A percentile compares a stretch with the other conserved stretches of the same genome.
phyloP scores from a whole-genome alignment of 2,329 filamentous ascomycete genomes.

The Fusarium denticulatum region DNA sequence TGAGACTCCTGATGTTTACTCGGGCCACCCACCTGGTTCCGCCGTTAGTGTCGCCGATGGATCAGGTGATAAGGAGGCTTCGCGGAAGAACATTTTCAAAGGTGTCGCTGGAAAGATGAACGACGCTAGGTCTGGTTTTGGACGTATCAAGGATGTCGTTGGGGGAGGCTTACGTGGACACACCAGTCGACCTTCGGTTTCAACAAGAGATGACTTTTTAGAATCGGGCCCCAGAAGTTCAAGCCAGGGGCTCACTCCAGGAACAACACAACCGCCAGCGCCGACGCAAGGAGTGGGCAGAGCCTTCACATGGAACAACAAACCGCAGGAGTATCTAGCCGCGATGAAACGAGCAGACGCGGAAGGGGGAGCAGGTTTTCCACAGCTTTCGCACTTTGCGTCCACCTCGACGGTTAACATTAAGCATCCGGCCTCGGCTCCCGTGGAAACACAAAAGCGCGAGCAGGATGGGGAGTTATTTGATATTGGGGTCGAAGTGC shows the following conservation, averaged over 20 bases:
- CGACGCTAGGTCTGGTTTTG: conserved; percentile 84
- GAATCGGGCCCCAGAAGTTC: conserved; percentile 45
- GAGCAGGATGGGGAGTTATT: conserved; percentile 43
- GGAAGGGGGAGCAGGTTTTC: conserved; percentile 40
- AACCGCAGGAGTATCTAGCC: conserved; percentile 67
- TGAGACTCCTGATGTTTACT: conserved; percentile 56
- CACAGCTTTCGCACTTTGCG: conserved; percentile 39
- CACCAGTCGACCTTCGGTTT: conserved; percentile 59
- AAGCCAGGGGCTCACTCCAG: conserved; percentile 18
- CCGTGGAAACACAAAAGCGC: conserved; percentile 35
- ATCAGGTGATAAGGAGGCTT: conserved; percentile 63
- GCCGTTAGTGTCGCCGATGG: conserved; percentile 58
- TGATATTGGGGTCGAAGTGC: conserved; percentile 53
- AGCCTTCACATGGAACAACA: conserved; percentile 72
- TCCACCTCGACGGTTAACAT: conserved; percentile 44
- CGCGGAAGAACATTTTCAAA: conserved; percentile 77
- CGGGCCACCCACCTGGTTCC: conserved; percentile 56
- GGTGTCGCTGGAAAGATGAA: conserved; percentile 81
- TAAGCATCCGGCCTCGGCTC: conserved; percentile 31
- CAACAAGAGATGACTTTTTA: conserved; percentile 61
- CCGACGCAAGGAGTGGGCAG: conserved; percentile 52
- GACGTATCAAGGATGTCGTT: conserved; percentile 86
- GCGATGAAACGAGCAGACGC: conserved; percentile 51
- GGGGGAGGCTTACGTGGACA: conserved; percentile 68
- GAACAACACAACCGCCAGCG: conserved; percentile 49